These are phyloP conservation scores for Spatholobus suberectus DNA, from an alignment of 306 rosid genomes.

Conservation along the genomic window DNA sequence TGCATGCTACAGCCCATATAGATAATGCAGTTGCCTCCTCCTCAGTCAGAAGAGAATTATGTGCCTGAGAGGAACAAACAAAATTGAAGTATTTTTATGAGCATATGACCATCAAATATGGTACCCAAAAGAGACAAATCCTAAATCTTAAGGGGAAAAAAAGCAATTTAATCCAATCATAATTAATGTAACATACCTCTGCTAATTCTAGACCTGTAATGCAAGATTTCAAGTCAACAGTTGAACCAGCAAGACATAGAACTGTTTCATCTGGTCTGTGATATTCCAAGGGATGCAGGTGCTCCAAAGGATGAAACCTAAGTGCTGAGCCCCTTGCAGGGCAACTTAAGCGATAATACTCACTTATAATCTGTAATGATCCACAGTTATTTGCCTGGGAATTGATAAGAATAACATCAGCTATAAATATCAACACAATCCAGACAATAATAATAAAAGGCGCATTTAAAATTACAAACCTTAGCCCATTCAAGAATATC, in stretches of 20 bases:
- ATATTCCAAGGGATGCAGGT: conserved; percentile 57
- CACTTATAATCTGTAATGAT: conserved; percentile 82
- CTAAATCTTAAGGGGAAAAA: conserved; percentile 27
- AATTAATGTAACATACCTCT: conserved; percentile 66
- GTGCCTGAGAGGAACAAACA: conserved; percentile 74
- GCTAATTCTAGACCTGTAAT: conserved; percentile 70
- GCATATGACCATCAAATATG: conserved; percentile 2
- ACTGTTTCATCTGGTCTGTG: conserved; percentile 65
- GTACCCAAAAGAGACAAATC: conserved; percentile 6
- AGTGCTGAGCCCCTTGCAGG: conserved; percentile 82
- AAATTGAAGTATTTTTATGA: conserved; percentile 27
- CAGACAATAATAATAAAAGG: conserved; percentile 7
- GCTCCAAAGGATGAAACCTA: conserved; percentile 78
- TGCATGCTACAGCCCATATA: conserved; percentile 89
- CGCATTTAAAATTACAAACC: conserved; percentile 56
- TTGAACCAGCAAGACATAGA: conserved; percentile 74
- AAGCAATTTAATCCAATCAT: conserved; percentile 28
- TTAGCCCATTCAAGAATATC: conserved; percentile 98
- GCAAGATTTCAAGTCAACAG: conserved; percentile 78
- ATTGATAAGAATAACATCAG: conserved; percentile 28
- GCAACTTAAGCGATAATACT: conserved; percentile 72
- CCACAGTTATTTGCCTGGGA: conserved; percentile 85
- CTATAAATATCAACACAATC: conserved; percentile 29
- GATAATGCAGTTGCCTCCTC: conserved; percentile 97
- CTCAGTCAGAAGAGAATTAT: conserved; percentile 72